phyloP scores from a whole-genome alignment of 2,329 filamentous ascomycete genomes.

The Xylariales sp. region DNA sequence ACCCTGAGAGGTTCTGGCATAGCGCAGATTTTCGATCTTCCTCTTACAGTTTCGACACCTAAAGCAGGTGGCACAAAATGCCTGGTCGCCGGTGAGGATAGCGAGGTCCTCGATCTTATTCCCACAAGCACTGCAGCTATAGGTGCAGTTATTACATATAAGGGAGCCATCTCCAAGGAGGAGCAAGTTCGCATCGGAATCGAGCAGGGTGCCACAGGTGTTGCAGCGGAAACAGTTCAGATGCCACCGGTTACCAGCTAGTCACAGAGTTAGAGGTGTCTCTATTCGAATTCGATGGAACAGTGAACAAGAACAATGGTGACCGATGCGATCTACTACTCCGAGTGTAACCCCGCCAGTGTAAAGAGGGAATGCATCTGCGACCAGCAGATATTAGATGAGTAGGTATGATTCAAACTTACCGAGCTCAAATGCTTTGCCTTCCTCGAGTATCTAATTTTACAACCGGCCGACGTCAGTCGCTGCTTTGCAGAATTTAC shows the following conservation, averaged over 20 bases:
- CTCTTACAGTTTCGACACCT: constrained; percentile 96
- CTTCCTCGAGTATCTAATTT: constrained; percentile 87
- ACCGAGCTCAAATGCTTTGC: constrained; percentile 98
- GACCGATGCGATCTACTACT: no score
- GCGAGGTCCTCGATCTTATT: constrained; percentile 98
- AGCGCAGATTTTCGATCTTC: constrained; percentile 97
- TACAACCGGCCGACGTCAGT: no score
- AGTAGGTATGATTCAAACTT: constrained; percentile 26
- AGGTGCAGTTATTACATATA: constrained; percentile 99
- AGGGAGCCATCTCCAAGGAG: constrained; percentile 95
- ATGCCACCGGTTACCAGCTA: constrained; percentile 96
- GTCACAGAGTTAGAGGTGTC: constrained; percentile 17
- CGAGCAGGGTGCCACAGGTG: constrained; percentile 89
- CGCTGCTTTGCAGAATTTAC: no score
- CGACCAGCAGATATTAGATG: constrained; percentile 2
- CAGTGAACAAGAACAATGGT: constrained; percentile 2
- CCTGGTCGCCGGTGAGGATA: constrained; percentile 95
- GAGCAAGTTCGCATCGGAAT: constrained; percentile 95
- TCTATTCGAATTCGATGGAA: constrained; percentile 9
- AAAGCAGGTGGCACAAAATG: constrained; percentile 96
- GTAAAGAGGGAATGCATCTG: no score
- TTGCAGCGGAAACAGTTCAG: constrained; percentile 98
- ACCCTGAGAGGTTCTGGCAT: constrained; percentile 94
- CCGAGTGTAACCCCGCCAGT: no score
- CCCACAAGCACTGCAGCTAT: constrained; percentile 93